Base-by-base conservation (phyloP, 2,329 filamentous ascomycete species). In the Aspergillus tanneri region DNA sequence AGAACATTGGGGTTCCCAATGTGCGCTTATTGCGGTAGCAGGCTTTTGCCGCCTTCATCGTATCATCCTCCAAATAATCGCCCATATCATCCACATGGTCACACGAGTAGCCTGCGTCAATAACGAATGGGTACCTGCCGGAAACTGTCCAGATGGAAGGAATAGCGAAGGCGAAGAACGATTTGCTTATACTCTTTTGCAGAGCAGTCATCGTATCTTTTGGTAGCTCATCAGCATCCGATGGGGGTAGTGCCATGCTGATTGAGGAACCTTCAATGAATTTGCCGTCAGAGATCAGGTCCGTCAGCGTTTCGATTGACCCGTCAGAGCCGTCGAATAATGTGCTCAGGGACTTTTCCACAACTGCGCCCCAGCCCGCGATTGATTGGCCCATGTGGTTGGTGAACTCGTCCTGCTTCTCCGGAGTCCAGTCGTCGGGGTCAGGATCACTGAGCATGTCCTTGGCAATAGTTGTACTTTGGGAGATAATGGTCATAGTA, bases 41-140 rank as follows among this genome's bases (percentile, higher is more conserved):
- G n/a, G 32, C 48, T 3, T 12, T 30, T 5, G 42, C 49, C 14
- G 22, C 18, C n/a, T 52, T 23, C 48, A 36, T 47, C 25, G 42
- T 49, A 12, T 49, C 34, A 16, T 51, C 25, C 23, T 41, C 19
- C 10, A 47, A 22, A 37, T 50, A 35, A n/a, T 54, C 37, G 27
- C 23, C 22, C n/a, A 46, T 37, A 25, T 22, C 34, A 9, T n/a
- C 41, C 3, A 36, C 45, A 37, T n/a, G n/a, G n/a, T 49, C 54
- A 28, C 53, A 54, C 21, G 19, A 16, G 21, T 52, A 23, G 28
- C 55, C 48, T 28, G 56, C 24, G 34, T 54, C 28, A 39, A 56
- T 43, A 37, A 58, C 30, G 43, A 56, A 51, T 35, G 44, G 4
- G 41, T 51, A 16, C 28, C 30, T 12, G 8, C 44, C 5, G 9